phyloP scores from a whole-genome alignment of 176 grass and related monocot species.

The Saccharum spontaneum region DNA sequence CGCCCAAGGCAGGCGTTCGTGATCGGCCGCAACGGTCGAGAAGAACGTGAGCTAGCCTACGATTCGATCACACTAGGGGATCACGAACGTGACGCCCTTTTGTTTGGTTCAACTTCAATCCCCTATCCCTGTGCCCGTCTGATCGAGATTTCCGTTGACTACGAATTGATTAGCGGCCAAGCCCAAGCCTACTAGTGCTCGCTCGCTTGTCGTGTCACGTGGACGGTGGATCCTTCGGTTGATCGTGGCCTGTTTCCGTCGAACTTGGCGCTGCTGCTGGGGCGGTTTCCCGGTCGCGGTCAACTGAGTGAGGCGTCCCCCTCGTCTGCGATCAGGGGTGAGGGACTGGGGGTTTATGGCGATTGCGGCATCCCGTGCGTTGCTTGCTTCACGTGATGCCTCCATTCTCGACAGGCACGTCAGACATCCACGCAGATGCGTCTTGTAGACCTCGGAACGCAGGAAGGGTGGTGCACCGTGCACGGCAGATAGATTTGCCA shows the following conservation, averaged over 20 bases:
- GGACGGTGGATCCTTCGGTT: not conserved
- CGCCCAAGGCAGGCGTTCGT: not conserved
- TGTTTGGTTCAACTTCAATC: not conserved
- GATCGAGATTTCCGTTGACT: not conserved
- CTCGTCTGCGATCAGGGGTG: not conserved
- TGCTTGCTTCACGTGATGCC: constrained; percentile 23
- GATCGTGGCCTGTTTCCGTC: not conserved
- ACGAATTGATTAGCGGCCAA: not conserved
- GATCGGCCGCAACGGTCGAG: not conserved
- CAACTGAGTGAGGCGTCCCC: constrained; percentile 27
- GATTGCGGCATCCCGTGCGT: constrained; percentile 11
- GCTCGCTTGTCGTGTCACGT: not conserved
- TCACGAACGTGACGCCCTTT: not conserved
- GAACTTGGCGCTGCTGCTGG: not conserved
- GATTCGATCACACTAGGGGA: not conserved
- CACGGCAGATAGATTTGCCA: not conserved
- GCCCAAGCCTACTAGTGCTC: not conserved
- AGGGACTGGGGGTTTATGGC: not conserved
- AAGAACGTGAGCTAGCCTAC: not conserved
- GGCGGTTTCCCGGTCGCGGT: constrained; percentile 23
- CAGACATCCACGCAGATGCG: not conserved
- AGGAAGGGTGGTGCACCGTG: not conserved
- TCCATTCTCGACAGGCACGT: not conserved
- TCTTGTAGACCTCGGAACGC: not conserved
- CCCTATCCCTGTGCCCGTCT: not conserved